Evolutionary conservation across 257 asterid genomes (phyloP).

Genomic region (Nicotiana undulata): DNA sequence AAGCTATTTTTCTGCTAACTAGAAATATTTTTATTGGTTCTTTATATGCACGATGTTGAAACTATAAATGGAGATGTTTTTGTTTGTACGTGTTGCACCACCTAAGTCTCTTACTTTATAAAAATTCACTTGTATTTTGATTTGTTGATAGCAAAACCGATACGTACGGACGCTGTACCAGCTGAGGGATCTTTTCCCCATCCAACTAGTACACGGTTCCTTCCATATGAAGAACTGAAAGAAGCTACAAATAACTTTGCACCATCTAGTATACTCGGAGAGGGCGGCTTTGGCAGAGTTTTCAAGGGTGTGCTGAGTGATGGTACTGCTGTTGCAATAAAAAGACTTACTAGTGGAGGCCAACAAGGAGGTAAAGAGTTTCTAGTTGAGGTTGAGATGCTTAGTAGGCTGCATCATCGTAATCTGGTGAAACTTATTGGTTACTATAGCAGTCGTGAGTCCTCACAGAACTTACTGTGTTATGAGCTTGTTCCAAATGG

Average conservation of each 20-base stretch:
- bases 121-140: conserved; percentile 9
- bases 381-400: conserved; percentile 96
- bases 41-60: neutral
- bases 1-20: neutral
- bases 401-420: conserved; percentile 93
- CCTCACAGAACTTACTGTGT: conserved; percentile 84
- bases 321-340: conserved; percentile 95
- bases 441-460: conserved; percentile 67
- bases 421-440: conserved; percentile 95
- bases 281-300: conserved; percentile 96
- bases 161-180: conserved; percentile 34
- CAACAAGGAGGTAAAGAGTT: conserved; percentile 97
- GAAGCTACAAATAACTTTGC: conserved; percentile 90
- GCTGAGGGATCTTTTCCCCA: conserved; percentile 64
- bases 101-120: neutral
- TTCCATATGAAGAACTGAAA: conserved; percentile 74
- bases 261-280: conserved; percentile 68
- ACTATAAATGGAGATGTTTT: neutral
- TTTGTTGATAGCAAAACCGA: conserved; percentile 40
- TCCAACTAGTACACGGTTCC: conserved; percentile 81
- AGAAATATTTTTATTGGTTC: neutral
- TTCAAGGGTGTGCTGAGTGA: conserved; percentile 80
- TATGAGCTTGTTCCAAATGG: conserved; percentile 98
- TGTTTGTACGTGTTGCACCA: neutral
- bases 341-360: conserved; percentile 81